Conservation (phyloP, 805 yeast species). For the Candida sanyiensis region DNA sequence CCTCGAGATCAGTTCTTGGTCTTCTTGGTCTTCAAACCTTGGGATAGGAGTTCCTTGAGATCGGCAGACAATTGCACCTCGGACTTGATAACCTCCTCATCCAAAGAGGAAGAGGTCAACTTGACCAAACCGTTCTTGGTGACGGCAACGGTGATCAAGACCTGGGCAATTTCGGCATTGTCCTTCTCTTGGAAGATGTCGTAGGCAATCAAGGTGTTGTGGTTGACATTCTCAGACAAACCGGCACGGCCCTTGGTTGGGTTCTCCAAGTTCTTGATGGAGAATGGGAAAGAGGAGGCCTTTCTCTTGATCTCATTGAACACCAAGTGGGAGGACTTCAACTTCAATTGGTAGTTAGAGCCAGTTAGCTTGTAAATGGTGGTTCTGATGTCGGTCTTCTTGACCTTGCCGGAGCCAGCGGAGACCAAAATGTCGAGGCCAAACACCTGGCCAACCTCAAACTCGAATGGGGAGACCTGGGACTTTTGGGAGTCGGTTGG, state of each 20-base stretch:
- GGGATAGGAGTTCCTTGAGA: slow-evolving; percentile 37
- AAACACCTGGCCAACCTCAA: slow-evolving; percentile 71
- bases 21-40: slow-evolving; percentile 48
- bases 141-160: slow-evolving; percentile 67
- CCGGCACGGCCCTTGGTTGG: slow-evolving; percentile 71
- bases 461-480: slow-evolving; percentile 57
- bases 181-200: slow-evolving; percentile 65
- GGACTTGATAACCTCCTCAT: slow-evolving; percentile 42
- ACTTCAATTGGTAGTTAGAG: slow-evolving; percentile 58
- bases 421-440: slow-evolving; percentile 70
- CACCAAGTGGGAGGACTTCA: slow-evolving; percentile 63
- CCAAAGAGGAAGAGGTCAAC: slow-evolving; percentile 52
- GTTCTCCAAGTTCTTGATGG: slow-evolving; percentile 59
- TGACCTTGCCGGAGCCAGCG: slow-evolving; percentile 61
- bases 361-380: slow-evolving; percentile 71
- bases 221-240: slow-evolving; percentile 64
- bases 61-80: slow-evolving; percentile 52
- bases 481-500: slow-evolving; percentile 62
- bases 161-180: slow-evolving; percentile 62
- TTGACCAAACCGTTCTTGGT: slow-evolving; percentile 68
- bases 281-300: slow-evolving; percentile 63
- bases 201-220: slow-evolving; percentile 59
- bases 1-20: slow-evolving; percentile 30
- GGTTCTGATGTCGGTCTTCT: slow-evolving; percentile 53
- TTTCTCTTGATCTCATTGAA: slow-evolving; percentile 63